Percentiles rank a stretch among this genome's conserved stretches.
phyloP scores from a whole-genome alignment of 1,139 yeast species.

The Debaryomyces coudertii region DNA sequence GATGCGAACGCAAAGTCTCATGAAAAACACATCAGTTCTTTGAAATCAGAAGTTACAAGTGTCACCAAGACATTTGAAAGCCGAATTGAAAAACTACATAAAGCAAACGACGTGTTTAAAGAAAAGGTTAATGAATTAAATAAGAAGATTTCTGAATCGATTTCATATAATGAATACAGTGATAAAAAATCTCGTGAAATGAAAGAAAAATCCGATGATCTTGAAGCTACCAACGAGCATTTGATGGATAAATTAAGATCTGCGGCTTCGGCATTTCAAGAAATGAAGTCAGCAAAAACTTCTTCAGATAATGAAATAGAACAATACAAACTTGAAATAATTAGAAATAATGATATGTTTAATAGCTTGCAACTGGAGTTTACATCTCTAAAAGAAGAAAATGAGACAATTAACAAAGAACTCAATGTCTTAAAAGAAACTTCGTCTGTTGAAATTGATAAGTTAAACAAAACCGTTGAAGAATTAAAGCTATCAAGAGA shows the following conservation, averaged over 20 bases:
- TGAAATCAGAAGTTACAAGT: conserved; percentile 24
- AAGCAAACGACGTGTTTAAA: conserved; percentile 27
- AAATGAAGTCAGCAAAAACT: conserved; percentile 32
- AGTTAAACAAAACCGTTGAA: conserved; percentile 5
- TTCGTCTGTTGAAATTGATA: conserved; percentile 2
- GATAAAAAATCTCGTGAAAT: conserved; percentile 24
- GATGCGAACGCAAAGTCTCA: conserved; percentile 11
- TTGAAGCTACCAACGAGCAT: conserved; percentile 39
- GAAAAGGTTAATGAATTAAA: conserved; percentile 28
- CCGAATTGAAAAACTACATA: conserved; percentile 26
- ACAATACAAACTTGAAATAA: conserved; percentile 9
- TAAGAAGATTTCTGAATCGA: conserved; percentile 18
- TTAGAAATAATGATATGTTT: conserved; percentile 12
- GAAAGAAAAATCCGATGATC: conserved; percentile 28
- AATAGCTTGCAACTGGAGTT: conserved; percentile 24
- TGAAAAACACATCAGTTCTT: conserved; percentile 12
- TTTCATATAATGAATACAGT: conserved; percentile 15
- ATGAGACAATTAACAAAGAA: conserved; percentile 15
- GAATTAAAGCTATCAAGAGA: conserved; percentile 9
- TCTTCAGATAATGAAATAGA: conserved; percentile 20
- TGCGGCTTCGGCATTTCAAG: conserved; percentile 51
- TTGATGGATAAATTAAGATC: conserved; percentile 49
- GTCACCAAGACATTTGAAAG: conserved; percentile 25
- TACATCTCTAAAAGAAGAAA: conserved; percentile 17
- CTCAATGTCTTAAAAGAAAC: conserved; percentile 14